Base-by-base conservation (phyloP, 345 rosid genomes). In the Linum usitatissimum region DNA sequence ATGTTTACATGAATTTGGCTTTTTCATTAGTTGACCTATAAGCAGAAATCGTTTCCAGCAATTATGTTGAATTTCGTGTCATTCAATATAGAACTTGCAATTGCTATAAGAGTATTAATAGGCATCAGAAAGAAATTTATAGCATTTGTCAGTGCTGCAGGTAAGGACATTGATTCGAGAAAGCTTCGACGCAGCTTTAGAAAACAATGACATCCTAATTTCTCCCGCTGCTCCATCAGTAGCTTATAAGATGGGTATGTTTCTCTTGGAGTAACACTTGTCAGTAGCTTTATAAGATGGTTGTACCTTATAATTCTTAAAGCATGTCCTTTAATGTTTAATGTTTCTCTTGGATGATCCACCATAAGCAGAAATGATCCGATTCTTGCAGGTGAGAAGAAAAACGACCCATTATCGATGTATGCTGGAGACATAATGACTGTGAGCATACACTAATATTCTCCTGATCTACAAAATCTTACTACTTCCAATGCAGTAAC, bases 391-490 rank as follows among this genome's bases (percentile, higher is more conserved):
- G 90, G 94, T 8, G 96, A 88, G 71, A 91, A 91, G 95, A 91
- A 76, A 67, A 68, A 86, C 39, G 96, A 91, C 79, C 98, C 96
- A 45, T 69, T 91, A 72, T 88, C 96, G 40, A 88, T 88, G 98
- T 91, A 88, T 71, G 90, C 93, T 5, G 98, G 98, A 5, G 95
- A 91, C 75, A 82, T 86, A 56, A 91, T 86, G 96, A 91, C 96
- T 7, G 98, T 91, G 75, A 77, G 75, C 59, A 64, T 70, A 5
- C 21, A 30, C n/a, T 30, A 23, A 13, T 18, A 17, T 9, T 19
- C 1, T 55, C 18, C 19, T n/a, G 2, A 17, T 34, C 36, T 53
- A 2, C 55, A 12, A 21, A 3, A 8, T 21, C 36, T 19, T 18
- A 10, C 8, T 38, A 2, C 18, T 18, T 23, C 28, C 28, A 17